Base-by-base conservation (phyloP, 441 rosid genomes). In the Erodium moschatum region DNA sequence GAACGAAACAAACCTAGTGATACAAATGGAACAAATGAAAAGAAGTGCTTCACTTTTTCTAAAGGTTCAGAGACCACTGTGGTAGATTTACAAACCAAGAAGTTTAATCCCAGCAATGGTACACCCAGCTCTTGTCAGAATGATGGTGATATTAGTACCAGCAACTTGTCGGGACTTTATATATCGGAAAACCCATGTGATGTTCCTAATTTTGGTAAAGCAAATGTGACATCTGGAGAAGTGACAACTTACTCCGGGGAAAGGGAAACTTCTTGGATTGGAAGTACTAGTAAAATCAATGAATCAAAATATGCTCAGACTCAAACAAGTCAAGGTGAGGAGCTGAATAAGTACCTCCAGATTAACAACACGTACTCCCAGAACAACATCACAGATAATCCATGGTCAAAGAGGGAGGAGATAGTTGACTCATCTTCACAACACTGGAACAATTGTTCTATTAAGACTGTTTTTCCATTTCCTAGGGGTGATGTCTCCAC, bases 401-500 rank as follows among this genome's bases (percentile, higher is more conserved):
- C 85, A 13, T 88, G 91, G 89, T 77, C 90, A 31, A 80, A 80
- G 75, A 81, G 61, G 64, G 87, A 81, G 80, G 85, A 77, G 63
- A 79, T 77, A 1, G 19, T 80, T 70, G 73, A 77, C 70, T 71
- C 84, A 68, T 76, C 89, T 20, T 71, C 85, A 50, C 89, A 83
- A 66, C 38, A 74, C 29, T 89, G 96, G 94, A 90, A 87, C 74
- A 91, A 85, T 65, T 89, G 90, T 82, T 77, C 94, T 67, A 89
- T 91, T 52, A 85, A 87, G 83, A 87, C 91, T 58, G 78, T 86
- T 64, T 84, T 85, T 70, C 93, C 98, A 7, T 81, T 82, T 70
- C 66, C 86, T 29, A 83, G 74, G 73, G 85, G 79, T 67, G 84
- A 82, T 73, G 81, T 64, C 2, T 85, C 88, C 15, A 77, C 77